A percentile compares a stretch with the other conserved stretches of the same genome.
Evolutionary conservation across 441 rosid species (phyloP).

Genomic region (Corymbia calophylla): DNA sequence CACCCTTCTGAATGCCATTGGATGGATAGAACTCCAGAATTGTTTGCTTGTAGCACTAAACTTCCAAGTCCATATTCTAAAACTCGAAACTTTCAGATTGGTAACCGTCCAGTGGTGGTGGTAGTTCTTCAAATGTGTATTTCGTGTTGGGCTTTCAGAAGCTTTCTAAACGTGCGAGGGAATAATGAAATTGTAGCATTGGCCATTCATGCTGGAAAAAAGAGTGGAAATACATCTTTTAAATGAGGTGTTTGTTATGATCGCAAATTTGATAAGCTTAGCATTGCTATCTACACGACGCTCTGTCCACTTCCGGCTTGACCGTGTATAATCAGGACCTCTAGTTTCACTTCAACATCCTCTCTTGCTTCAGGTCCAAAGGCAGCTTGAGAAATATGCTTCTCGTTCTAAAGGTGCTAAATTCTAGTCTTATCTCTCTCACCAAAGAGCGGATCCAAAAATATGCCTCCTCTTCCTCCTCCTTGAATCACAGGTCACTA

Average conservation of each 20-base stretch:
- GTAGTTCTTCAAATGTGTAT: neutral
- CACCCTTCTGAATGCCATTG: neutral
- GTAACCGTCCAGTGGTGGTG: neutral
- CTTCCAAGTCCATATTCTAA: neutral
- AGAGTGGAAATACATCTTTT: neutral
- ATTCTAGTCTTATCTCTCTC: neutral
- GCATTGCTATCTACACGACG: neutral
- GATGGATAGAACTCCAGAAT: neutral
- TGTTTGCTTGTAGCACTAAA: neutral
- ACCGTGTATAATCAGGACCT: neutral
- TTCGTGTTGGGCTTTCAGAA: neutral
- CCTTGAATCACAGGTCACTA: neutral
- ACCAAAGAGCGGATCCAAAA: neutral
- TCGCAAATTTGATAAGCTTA: neutral
- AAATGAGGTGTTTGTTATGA: neutral
- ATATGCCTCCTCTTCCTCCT: neutral
- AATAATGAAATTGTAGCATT: neutral
- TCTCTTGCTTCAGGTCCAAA: neutral
- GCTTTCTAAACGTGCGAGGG: neutral
- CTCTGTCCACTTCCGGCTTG: neutral
- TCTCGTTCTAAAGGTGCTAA: neutral
- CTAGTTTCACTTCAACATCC: neutral
- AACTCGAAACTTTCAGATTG: neutral
- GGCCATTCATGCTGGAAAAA: neutral
- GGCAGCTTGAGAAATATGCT: neutral